These are phyloP conservation scores for Discostella stelligeroides DNA, from an alignment of 108 stramenopile species.

Conservation along the genomic window DNA sequence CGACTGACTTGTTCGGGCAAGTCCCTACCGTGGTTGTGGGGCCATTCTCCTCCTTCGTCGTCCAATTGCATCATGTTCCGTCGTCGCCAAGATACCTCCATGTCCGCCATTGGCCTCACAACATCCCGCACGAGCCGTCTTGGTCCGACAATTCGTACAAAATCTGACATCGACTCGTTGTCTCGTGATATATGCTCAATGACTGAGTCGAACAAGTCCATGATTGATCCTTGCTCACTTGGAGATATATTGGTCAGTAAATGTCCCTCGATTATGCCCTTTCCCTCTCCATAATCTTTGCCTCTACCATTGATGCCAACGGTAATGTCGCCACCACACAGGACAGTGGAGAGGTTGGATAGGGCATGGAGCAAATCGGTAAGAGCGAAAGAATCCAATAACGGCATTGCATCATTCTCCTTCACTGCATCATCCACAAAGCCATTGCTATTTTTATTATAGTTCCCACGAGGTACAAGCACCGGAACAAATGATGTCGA, in stretches of 20 bases:
- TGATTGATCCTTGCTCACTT: neutral
- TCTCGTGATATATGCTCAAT: conserved; percentile 21
- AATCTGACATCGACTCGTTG: conserved; percentile 21
- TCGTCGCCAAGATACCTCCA: neutral
- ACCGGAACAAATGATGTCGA: neutral
- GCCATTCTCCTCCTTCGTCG: neutral
- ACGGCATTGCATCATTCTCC: no score
- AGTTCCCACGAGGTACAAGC: no score
- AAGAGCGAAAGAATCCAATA: no score
- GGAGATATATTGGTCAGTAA: neutral
- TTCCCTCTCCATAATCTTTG: neutral
- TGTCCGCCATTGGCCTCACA: conserved; percentile 12
- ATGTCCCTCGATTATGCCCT: neutral
- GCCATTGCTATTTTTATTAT: no score
- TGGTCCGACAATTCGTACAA: conserved; percentile 32
- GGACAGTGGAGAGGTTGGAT: neutral
- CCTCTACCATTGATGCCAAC: conserved; percentile 1
- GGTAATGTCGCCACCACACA: conserved; percentile 24
- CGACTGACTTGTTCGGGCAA: neutral
- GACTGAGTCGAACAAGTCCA: conserved; percentile 8
- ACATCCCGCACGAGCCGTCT: conserved; percentile 28
- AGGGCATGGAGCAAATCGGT: no score
- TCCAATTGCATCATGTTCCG: neutral
- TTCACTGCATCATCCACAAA: no score
- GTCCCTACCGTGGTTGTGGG: neutral